These are phyloP conservation scores for Isatis tinctoria DNA, from an alignment of 345 rosid genomes.

Conservation along the genomic window DNA sequence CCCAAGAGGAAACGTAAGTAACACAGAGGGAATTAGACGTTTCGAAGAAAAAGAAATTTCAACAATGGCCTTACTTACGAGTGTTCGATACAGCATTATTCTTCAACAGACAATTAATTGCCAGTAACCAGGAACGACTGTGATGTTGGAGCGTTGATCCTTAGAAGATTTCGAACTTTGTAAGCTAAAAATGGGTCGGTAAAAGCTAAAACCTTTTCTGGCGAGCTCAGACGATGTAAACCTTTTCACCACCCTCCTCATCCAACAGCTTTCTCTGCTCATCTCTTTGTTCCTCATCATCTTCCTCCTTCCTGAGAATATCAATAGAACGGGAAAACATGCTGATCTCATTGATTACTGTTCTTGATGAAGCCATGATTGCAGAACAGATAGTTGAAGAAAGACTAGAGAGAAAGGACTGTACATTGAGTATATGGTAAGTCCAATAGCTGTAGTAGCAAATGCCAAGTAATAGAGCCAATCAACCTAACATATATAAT, in stretches of 20 bases:
- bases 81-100: too few species aligned
- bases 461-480: slow-evolving; percentile 91
- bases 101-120: too few species aligned
- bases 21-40: too few species aligned
- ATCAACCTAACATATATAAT: slow-evolving; percentile 45
- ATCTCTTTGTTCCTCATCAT: background rate
- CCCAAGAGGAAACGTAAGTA: too few species aligned
- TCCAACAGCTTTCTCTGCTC: slow-evolving; percentile 39
- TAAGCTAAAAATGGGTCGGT: too few species aligned
- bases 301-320: slow-evolving; percentile 13
- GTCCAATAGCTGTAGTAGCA: slow-evolving; percentile 63
- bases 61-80: too few species aligned
- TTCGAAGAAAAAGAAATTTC: too few species aligned
- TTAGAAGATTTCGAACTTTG: too few species aligned
- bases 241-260: slow-evolving; percentile 35
- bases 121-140: too few species aligned
- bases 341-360: background rate
- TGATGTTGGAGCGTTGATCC: too few species aligned
- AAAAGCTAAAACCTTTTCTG: too few species aligned
- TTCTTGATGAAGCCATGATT: background rate
- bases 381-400: background rate
- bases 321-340: background rate
- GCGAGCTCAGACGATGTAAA: too few species aligned
- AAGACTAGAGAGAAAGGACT: background rate
- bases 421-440: slow-evolving; percentile 73